Percentiles rank a stretch among this genome's conserved stretches.
Conservation (phyloP, 1,139 yeast species). For the Debaryomycetaceae sp. region DNA sequence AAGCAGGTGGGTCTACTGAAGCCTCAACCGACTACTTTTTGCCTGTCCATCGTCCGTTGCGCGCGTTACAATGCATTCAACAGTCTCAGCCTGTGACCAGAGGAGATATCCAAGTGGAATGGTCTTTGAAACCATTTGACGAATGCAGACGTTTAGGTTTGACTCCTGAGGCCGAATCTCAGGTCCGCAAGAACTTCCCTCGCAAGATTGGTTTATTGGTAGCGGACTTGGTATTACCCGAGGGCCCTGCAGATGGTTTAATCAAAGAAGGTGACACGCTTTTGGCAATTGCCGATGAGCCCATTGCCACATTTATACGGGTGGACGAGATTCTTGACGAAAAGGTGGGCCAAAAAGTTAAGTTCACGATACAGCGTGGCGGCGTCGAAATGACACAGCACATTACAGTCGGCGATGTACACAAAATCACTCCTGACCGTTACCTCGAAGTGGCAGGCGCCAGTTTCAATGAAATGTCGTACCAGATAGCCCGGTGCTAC, state of each 20-base stretch:
- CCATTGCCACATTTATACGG: conserved; percentile 60
- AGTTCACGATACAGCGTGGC: conserved; percentile 58
- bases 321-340: conserved; percentile 81
- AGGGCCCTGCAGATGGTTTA: conserved; percentile 72
- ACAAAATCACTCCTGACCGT: conserved; percentile 70
- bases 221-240: conserved; percentile 74
- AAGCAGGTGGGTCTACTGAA: conserved; percentile 88
- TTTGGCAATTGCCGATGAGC: conserved; percentile 57
- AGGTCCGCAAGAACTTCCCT: conserved; percentile 62
- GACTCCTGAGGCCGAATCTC: conserved; percentile 60
- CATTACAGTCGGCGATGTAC: conserved; percentile 63
- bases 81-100: conserved; percentile 46
- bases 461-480: conserved; percentile 71
- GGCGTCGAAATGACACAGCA: conserved; percentile 45
- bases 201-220: conserved; percentile 72
- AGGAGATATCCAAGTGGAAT: conserved; percentile 79
- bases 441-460: conserved; percentile 84
- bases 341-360: conserved; percentile 49
- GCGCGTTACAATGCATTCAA: conserved; percentile 74
- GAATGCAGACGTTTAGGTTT: conserved; percentile 85
- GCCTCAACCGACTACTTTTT: conserved; percentile 90
- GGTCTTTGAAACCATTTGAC: conserved; percentile 80
- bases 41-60: conserved; percentile 71
- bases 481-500: conserved; percentile 78
- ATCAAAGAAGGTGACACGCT: conserved; percentile 83